These are phyloP conservation scores for Penicillium canescens DNA, from an alignment of 495 filamentous ascomycete genomes.

Conservation along the genomic window DNA sequence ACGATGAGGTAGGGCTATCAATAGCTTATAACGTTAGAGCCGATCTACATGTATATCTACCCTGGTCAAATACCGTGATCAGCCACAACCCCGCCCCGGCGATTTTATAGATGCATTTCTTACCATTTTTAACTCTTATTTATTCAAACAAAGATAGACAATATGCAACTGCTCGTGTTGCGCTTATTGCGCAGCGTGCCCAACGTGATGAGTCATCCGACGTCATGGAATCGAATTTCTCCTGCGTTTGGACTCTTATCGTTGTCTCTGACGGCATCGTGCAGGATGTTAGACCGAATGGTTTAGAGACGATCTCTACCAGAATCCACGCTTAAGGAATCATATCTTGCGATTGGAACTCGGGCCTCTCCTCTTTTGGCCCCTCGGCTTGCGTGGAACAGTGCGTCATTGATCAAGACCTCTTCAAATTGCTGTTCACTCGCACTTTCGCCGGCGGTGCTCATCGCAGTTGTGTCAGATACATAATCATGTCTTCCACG, in stretches of 20 bases:
- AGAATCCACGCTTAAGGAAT: not conserved
- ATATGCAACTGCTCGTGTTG: not conserved
- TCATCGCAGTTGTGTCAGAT: conserved; percentile 35
- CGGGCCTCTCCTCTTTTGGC: conserved; percentile 14
- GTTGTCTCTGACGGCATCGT: conserved; percentile 5
- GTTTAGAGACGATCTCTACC: conserved; percentile 2
- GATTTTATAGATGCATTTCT: too few relatives aligned
- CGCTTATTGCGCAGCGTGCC: not conserved
- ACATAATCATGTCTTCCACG: conserved; percentile 22
- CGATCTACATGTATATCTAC: not conserved
- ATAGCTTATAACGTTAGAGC: not conserved
- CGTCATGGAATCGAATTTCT: conserved; percentile 27
- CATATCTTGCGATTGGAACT: conserved; percentile 7
- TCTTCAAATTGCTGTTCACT: conserved; percentile 27
- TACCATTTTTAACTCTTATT: not conserved
- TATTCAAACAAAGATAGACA: not conserved
- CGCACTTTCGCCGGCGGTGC: conserved; percentile 34
- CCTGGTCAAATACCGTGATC: not conserved
- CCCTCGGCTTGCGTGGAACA: conserved; percentile 16
- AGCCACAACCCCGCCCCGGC: too few relatives aligned
- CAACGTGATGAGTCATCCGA: conserved; percentile 29
- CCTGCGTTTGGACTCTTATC: conserved; percentile 1
- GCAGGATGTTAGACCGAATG: conserved; percentile 14
- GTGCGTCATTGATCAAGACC: conserved; percentile 26
- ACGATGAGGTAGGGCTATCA: not conserved